Conservation (phyloP, 2,329 filamentous ascomycete species). For the Pseudogymnoascus sp. region DNA sequence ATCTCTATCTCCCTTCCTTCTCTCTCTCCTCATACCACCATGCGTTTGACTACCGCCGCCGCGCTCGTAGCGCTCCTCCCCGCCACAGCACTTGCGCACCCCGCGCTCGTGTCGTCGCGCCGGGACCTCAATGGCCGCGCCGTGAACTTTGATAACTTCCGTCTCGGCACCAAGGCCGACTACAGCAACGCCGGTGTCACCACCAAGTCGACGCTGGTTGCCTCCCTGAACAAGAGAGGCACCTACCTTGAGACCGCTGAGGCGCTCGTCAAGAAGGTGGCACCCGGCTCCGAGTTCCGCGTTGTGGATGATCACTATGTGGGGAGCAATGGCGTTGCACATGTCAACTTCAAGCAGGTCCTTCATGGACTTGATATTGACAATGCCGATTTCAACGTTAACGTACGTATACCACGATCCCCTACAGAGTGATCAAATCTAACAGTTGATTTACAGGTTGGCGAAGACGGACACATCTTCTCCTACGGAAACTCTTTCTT, state of each 20-base stretch:
- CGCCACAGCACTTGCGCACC: neutral
- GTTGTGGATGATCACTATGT: slow-evolving; percentile 46
- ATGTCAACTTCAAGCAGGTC: slow-evolving; percentile 54
- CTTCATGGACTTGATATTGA: slow-evolving; percentile 51
- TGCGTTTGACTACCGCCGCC: slow-evolving; percentile 4
- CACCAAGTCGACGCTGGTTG: neutral
- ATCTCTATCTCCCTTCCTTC: neutral
- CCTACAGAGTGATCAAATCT: neutral
- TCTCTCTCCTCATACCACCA: neutral
- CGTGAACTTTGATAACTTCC: slow-evolving; percentile 16
- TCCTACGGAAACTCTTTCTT: slow-evolving; percentile 47
- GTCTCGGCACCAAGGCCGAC: slow-evolving; percentile 13
- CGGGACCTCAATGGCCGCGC: neutral
- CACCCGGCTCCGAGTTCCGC: slow-evolving; percentile 39
- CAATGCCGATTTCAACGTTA: slow-evolving; percentile 54
- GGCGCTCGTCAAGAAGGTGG: slow-evolving; percentile 35
- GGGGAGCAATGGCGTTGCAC: slow-evolving; percentile 46
- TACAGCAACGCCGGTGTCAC: slow-evolving; percentile 14
- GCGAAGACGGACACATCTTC: slow-evolving; percentile 46
- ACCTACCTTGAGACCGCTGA: slow-evolving; percentile 38
- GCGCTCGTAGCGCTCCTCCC: neutral
- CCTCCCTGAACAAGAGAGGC: slow-evolving; percentile 13
- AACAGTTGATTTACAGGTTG: slow-evolving; percentile 33
- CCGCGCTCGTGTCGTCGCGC: neutral
- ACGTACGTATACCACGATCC: slow-evolving; percentile 34